Percentiles rank a stretch among this genome's conserved stretches.
These are phyloP conservation scores for Zygosaccharomyces pseudorouxii DNA, from an alignment of 805 yeast genomes.

Conservation along the genomic window DNA sequence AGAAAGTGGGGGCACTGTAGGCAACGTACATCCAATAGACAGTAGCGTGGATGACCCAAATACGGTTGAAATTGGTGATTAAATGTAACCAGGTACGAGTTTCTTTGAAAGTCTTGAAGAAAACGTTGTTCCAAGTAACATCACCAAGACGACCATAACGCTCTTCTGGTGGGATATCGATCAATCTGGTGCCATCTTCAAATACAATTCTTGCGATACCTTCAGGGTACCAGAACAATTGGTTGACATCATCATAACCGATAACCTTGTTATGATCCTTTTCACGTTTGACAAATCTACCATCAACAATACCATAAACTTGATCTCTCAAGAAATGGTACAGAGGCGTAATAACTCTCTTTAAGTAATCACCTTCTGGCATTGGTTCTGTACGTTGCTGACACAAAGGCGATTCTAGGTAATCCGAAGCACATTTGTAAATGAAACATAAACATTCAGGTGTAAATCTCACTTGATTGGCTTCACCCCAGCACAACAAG, in stretches of 20 bases:
- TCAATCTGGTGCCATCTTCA: slow-evolving; percentile 88
- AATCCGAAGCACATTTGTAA: slow-evolving; percentile 91
- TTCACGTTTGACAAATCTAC: slow-evolving; percentile 80
- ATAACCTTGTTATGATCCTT: slow-evolving; percentile 73
- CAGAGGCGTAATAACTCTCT: slow-evolving; percentile 88
- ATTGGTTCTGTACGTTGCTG: slow-evolving; percentile 80
- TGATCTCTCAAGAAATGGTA: slow-evolving; percentile 76
- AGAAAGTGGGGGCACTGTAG: slow-evolving; percentile 85
- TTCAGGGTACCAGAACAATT: slow-evolving; percentile 98
- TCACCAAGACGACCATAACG: slow-evolving; percentile 88
- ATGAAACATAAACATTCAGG: slow-evolving; percentile 88
- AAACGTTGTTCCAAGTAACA: slow-evolving; percentile 85
- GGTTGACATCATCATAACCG: slow-evolving; percentile 98
- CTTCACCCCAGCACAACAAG: slow-evolving; percentile 83
- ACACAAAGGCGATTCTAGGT: slow-evolving; percentile 82
- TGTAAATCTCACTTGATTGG: slow-evolving; percentile 90
- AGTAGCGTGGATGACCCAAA: slow-evolving; percentile 91
- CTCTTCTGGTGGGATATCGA: slow-evolving; percentile 85
- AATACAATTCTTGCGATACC: slow-evolving; percentile 90
- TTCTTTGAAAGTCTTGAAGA: slow-evolving; percentile 94
- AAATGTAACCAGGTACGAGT: slow-evolving; percentile 96
- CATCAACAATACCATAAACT: slow-evolving; percentile 75
- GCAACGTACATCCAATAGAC: slow-evolving; percentile 94
- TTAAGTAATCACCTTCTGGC: slow-evolving; percentile 84
- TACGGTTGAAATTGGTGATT: slow-evolving; percentile 93